Evolutionary conservation across 768 basidiomycete species (phyloP).

Genomic region (Collybia mongolica): DNA sequence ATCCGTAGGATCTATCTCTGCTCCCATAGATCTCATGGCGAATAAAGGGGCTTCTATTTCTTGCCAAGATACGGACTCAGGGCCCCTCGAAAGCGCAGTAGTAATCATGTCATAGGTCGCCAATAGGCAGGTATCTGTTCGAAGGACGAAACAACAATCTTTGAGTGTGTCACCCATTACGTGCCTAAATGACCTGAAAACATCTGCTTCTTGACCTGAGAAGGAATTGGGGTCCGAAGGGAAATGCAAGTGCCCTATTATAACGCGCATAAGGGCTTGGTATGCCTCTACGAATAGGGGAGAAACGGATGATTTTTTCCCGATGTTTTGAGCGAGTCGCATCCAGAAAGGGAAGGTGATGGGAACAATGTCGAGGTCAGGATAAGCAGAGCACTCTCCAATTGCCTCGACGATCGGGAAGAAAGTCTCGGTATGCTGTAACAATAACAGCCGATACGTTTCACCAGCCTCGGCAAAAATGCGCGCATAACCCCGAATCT

Average conservation of each 20-base stretch:
- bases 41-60: constrained; percentile 97
- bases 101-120: constrained; percentile 82
- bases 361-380: constrained; percentile 92
- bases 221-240: constrained; percentile 68
- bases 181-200: constrained; percentile 93
- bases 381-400: constrained; percentile 87
- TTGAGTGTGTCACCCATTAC: constrained; percentile 99
- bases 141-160: constrained; percentile 94
- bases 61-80: constrained; percentile 78
- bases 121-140: constrained; percentile 79
- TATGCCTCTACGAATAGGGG: constrained; percentile 84
- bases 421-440: constrained; percentile 90
- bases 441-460: constrained; percentile 84
- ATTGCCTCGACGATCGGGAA: constrained; percentile 96
- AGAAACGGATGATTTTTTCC: constrained; percentile 69
- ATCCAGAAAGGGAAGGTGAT: constrained; percentile 99
- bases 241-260: constrained; percentile 91
- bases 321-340: constrained; percentile 87
- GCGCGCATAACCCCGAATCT: constrained; percentile 84
- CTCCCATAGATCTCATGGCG: constrained; percentile 98
- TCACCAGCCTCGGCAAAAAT: constrained; percentile 98
- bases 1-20: constrained; percentile 82
- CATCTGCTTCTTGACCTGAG: constrained; percentile 84
- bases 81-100: constrained; percentile 60
- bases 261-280: constrained; percentile 76